Evolutionary conservation across 805 yeast species (phyloP).

Genomic region (Teunomyces atbi): DNA sequence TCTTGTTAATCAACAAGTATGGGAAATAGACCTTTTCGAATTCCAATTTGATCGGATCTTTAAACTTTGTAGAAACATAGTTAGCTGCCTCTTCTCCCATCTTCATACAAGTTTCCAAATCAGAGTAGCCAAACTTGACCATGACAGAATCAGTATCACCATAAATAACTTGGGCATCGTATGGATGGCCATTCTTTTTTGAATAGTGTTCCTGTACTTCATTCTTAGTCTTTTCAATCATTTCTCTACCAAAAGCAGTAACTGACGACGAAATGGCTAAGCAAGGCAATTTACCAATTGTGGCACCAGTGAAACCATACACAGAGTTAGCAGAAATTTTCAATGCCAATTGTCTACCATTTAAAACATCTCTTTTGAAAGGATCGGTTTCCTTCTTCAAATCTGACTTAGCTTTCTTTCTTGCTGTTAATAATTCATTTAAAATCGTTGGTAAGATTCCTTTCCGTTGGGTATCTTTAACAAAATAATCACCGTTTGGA

Average conservation of each 20-base stretch:
- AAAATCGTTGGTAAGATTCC: slow-evolving; percentile 93
- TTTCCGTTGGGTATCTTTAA: slow-evolving; percentile 62
- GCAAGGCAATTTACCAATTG: slow-evolving; percentile 95
- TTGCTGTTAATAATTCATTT: slow-evolving; percentile 82
- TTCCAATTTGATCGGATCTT: slow-evolving; percentile 87
- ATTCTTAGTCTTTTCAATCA: slow-evolving; percentile 90
- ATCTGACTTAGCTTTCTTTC: slow-evolving; percentile 90
- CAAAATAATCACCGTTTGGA: slow-evolving; percentile 92
- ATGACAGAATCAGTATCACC: slow-evolving; percentile 99
- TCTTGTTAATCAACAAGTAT: slow-evolving; percentile 87
- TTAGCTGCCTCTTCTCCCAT: slow-evolving; percentile 94
- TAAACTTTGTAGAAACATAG: slow-evolving; percentile 73
- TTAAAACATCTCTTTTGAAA: slow-evolving; percentile 86
- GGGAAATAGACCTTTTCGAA: slow-evolving; percentile 97
- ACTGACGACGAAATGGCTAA: slow-evolving; percentile 93
- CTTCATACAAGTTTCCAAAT: slow-evolving; percentile 80
- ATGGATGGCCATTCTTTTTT: slow-evolving; percentile 77
- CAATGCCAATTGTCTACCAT: slow-evolving; percentile 95
- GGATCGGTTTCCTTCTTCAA: slow-evolving; percentile 93
- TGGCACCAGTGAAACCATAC: slow-evolving; percentile 98
- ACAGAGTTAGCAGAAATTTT: slow-evolving; percentile 98
- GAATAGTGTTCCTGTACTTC: slow-evolving; percentile 80
- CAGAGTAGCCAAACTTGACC: slow-evolving; percentile 91
- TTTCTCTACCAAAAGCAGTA: slow-evolving; percentile 92
- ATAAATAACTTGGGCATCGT: slow-evolving; percentile 86